These are phyloP conservation scores for Amauroascus verrucosus DNA, from an alignment of 2,329 filamentous ascomycete genomes.

Conservation along the genomic window DNA sequence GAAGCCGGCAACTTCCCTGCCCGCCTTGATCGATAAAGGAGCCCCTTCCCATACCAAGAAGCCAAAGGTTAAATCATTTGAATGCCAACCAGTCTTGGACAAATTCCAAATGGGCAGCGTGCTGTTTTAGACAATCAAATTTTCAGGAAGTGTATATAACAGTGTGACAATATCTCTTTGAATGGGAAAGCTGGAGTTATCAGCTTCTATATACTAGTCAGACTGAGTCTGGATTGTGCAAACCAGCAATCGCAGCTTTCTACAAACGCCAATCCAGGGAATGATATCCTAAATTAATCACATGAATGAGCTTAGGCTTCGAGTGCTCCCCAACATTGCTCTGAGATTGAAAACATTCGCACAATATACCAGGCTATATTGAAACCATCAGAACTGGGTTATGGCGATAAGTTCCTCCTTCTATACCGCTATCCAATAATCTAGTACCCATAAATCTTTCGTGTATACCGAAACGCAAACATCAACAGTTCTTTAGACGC, in stretches of 20 bases:
- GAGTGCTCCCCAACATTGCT: no score
- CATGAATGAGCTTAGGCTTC: no score
- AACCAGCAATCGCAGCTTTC: no score
- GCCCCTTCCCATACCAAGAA: not conserved
- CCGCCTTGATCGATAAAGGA: conserved; percentile 14
- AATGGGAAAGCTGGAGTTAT: not conserved
- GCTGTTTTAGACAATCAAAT: conserved; percentile 2
- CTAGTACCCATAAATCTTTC: not conserved
- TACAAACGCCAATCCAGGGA: no score
- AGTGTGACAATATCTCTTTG: conserved; percentile 12
- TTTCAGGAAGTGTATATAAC: conserved; percentile 16
- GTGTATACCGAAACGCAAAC: not conserved
- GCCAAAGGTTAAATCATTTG: not conserved
- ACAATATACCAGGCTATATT: no score
- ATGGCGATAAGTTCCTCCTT: no score
- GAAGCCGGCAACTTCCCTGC: conserved; percentile 49
- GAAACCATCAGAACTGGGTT: no score
- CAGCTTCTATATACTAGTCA: no score
- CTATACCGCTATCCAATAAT: no score
- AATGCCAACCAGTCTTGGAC: not conserved
- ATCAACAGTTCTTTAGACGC: not conserved
- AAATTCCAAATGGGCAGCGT: not conserved
- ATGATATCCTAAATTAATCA: no score
- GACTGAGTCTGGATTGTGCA: no score
- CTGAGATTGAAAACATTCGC: no score